Evolutionary conservation across 179 eudicot species (phyloP), one percentile per base, ranked within the genome.

Genomic region (Actinidia polygama): DNA sequence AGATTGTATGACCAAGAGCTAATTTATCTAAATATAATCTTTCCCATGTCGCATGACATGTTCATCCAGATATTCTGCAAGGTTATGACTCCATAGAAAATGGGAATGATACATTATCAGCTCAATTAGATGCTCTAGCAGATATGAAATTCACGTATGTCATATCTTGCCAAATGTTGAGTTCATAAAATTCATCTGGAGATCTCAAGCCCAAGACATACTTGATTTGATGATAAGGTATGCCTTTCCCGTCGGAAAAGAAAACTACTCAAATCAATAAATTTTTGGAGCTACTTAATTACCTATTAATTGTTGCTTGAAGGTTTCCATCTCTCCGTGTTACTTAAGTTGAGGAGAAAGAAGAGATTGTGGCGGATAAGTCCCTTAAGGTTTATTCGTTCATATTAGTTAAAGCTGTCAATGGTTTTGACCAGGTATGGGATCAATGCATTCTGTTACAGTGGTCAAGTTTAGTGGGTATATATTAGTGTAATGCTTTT

Each of bases 281-380:
- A 12, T 30, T 46, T 70, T 9, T 46, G 6, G 5, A 70, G 54
- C 75, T 36, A 15, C 2, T 14, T 40, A 6, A 75, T 1, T 6
- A 19, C 21, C 50, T 14, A 40, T 69, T 69, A 77, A 76, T 62
- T 72, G 24, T 81, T 87, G 69, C 80, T 83, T 77, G 63, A 75
- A 96, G 98, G 92, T 87, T 94, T 86, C 98, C 98, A 68, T 91
- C 98, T 70, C 83, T 97, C 63, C 98, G 99, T 36, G 92, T 97
- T 75, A 98, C 99, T 75, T 97, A 95, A 85, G 97, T 95, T 36
- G 99, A 95, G 85, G 98, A 95, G 88, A 92, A 85, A 79, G 99
- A 97, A 86, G 93, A 86, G 71, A 78, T 83, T 47, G 75, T 55
- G 49, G 84, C 74, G 7, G 76, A 86, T 36, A 78, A 81, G 81